Percentiles rank a stretch among this genome's conserved stretches.
Conservation (phyloP, 192 early-diverging fungal genomes). For the Coemansia sp. region DNA sequence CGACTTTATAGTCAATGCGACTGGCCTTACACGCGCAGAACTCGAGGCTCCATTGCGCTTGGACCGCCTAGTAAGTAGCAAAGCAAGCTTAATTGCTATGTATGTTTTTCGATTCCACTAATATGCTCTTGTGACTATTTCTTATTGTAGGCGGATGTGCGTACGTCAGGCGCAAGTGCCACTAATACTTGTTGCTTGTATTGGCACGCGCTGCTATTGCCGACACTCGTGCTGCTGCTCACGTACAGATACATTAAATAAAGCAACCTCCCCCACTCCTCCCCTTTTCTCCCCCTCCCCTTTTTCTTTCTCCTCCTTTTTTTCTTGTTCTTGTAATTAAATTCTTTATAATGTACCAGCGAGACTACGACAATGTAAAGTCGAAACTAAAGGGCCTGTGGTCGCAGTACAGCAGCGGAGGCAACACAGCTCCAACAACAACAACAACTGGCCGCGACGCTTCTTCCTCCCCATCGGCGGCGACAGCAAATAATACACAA, state of each 20-base stretch:
- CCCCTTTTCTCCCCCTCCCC: background rate
- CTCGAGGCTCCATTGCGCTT: slow-evolving; percentile 28
- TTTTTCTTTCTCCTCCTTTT: background rate
- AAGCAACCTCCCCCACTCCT: background rate
- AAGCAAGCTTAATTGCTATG: too few species aligned
- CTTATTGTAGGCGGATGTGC: slow-evolving; percentile 9
- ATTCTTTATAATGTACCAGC: slow-evolving; percentile 19
- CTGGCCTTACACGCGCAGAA: slow-evolving; percentile 20
- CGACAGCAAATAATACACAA: too few species aligned
- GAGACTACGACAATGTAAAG: slow-evolving; percentile 40
- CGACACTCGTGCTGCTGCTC: background rate
- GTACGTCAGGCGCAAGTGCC: slow-evolving; percentile 2
- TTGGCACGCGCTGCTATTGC: background rate
- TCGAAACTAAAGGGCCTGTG: slow-evolving; percentile 39
- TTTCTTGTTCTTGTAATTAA: slow-evolving; percentile 1
- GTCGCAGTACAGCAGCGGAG: slow-evolving; percentile 27
- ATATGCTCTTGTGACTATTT: background rate
- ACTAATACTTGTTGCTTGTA: background rate
- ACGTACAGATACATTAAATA: background rate
- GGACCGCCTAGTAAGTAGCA: slow-evolving; percentile 24
- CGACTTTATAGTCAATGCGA: slow-evolving; percentile 36
- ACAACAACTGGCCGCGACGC: too few species aligned
- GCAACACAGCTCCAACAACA: too few species aligned
- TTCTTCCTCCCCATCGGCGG: too few species aligned
- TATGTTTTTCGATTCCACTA: too few species aligned